Percentiles rank a stretch among this genome's conserved stretches.
Conservation (phyloP, 2,329 filamentous ascomycete species). For the Huntiella moniliformis region DNA sequence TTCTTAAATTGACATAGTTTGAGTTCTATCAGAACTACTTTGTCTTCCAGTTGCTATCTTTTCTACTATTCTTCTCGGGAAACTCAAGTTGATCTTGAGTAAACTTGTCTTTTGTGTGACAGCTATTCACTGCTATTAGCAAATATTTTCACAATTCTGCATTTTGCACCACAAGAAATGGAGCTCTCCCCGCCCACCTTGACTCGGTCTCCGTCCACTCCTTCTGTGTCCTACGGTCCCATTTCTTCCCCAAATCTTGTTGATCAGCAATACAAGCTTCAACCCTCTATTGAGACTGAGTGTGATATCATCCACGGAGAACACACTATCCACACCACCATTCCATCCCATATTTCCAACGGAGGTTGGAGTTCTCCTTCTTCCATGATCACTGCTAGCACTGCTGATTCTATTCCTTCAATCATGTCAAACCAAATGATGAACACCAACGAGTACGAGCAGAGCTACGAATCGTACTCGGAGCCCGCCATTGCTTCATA, state of each 20-base stretch:
- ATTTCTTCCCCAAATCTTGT: constrained; percentile 28
- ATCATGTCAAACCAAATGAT: constrained; percentile 17
- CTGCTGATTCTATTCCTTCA: constrained; percentile 26
- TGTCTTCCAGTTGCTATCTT: no score
- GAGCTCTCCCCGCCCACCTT: constrained; percentile 14
- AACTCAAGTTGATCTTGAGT: no score
- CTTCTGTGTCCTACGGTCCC: constrained; percentile 23
- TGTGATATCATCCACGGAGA: not conserved
- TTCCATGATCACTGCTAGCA: constrained; percentile 23
- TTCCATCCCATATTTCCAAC: constrained; percentile 19
- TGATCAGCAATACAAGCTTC: constrained; percentile 22
- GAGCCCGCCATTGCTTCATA: constrained; percentile 27
- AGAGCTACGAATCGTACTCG: constrained; percentile 21
- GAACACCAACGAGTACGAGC: constrained; percentile 27
- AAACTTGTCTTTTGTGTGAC: no score
- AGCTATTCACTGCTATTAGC: no score
- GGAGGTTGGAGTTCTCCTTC: constrained; percentile 24
- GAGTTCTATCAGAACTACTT: no score
- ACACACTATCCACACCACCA: not conserved
- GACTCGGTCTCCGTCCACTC: constrained; percentile 14
- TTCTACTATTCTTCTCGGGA: no score
- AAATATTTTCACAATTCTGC: not conserved
- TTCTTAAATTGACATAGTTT: no score
- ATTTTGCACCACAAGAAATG: constrained; percentile 9
- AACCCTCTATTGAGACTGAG: not conserved